Evolutionary conservation across 2,329 filamentous ascomycete genomes (phyloP).

Genomic region (Diaporthe batatas): DNA sequence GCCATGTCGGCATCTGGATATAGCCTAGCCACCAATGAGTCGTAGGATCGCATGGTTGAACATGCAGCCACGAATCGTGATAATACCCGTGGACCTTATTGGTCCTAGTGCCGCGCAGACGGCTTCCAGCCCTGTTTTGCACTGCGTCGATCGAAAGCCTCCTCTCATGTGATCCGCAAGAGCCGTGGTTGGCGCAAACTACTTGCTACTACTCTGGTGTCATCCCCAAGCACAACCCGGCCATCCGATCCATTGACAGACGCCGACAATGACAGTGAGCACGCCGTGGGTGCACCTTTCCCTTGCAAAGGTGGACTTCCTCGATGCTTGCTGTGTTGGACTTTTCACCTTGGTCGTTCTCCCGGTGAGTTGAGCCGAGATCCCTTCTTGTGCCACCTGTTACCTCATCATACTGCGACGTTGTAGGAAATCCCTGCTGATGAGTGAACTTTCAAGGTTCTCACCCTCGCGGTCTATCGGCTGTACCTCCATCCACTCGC

Average conservation of each 20-base stretch:
- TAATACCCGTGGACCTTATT: too few species aligned
- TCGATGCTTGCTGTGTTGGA: background rate
- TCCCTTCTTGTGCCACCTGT: background rate
- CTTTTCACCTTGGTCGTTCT: background rate
- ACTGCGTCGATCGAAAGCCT: too few species aligned
- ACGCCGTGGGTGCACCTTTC: background rate
- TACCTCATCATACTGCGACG: too few species aligned
- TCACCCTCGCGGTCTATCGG: background rate
- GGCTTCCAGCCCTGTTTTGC: too few species aligned
- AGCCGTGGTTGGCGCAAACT: background rate
- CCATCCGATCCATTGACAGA: background rate
- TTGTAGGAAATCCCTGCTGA: background rate
- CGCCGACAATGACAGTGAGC: background rate
- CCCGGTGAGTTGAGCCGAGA: background rate
- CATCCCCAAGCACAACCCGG: background rate
- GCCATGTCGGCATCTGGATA: background rate
- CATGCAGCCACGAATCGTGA: too few species aligned
- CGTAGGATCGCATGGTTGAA: too few species aligned
- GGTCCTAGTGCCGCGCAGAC: too few species aligned
- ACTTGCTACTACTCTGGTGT: background rate
- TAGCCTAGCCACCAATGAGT: background rate
- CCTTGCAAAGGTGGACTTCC: background rate
- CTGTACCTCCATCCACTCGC: constrained; percentile 7
- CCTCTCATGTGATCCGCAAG: background rate
- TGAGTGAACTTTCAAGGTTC: background rate